phyloP scores from a whole-genome alignment of 2,329 filamentous ascomycete genomes.

The Aureobasidium leucospermi region DNA sequence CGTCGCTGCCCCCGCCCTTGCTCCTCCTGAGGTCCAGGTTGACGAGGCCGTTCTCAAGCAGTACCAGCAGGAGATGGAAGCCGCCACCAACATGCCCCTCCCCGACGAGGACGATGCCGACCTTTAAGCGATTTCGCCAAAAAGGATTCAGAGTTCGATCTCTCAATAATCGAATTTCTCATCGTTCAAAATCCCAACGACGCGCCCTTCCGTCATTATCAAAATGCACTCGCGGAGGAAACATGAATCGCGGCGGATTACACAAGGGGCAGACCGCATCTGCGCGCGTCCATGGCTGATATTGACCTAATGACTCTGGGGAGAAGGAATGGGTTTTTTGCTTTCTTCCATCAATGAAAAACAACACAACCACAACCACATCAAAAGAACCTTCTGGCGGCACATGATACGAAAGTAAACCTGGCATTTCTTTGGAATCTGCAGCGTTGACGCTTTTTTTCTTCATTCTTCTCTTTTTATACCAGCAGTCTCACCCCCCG shows the following conservation, averaged over 20 bases:
- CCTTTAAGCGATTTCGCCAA: slow-evolving; percentile 34
- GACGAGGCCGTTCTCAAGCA: slow-evolving; percentile 72
- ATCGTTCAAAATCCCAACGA: background rate
- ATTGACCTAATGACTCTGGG: slow-evolving; percentile 6
- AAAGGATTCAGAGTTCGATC: background rate
- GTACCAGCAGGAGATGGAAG: slow-evolving; percentile 84
- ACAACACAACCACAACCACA: background rate
- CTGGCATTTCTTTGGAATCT: slow-evolving; percentile 12
- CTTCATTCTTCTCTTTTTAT: background rate
- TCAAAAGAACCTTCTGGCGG: background rate
- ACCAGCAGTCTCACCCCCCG: background rate
- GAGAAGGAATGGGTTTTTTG: slow-evolving; percentile 7
- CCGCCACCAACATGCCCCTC: slow-evolving; percentile 73
- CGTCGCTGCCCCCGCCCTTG: slow-evolving; percentile 88
- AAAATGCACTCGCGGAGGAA: slow-evolving; percentile 4
- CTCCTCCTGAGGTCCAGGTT: slow-evolving; percentile 85
- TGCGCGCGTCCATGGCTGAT: slow-evolving; percentile 8
- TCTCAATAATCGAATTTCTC: background rate
- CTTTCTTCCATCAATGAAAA: slow-evolving; percentile 12
- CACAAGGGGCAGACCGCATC: slow-evolving; percentile 1
- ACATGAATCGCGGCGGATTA: background rate
- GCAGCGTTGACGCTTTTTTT: slow-evolving; percentile 13
- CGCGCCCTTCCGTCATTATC: slow-evolving; percentile 3
- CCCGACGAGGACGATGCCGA: slow-evolving; percentile 86
- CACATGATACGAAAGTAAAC: slow-evolving; percentile 3